A percentile compares a stretch with the other conserved stretches of the same genome.
phyloP scores from a whole-genome alignment of 2,329 filamentous ascomycete species.

The Microcyclosporella mali region DNA sequence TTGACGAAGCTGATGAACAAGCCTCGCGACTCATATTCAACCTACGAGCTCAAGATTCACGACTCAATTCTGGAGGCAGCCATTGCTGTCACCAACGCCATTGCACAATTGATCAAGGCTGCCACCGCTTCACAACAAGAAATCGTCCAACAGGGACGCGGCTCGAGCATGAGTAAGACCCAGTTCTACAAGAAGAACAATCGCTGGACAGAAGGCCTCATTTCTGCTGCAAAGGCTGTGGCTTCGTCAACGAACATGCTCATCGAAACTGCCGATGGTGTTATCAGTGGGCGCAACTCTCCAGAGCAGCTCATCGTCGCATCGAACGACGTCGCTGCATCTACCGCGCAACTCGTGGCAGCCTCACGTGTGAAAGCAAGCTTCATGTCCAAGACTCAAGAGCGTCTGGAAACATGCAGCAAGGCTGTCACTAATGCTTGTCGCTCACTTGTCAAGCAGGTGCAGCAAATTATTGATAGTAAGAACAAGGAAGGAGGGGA shows the following conservation, averaged over 20 bases:
- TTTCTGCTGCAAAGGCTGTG: constrained; percentile 94
- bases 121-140: constrained; percentile 90
- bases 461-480: constrained; percentile 89
- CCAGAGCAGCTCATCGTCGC: constrained; percentile 97
- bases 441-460: constrained; percentile 79
- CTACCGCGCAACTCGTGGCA: constrained; percentile 91
- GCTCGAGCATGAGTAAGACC: constrained; percentile 65
- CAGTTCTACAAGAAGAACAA: constrained; percentile 99
- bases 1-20: constrained; percentile 92
- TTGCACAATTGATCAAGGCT: constrained; percentile 89
- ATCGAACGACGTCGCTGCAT: constrained; percentile 92
- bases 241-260: constrained; percentile 88
- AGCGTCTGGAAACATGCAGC: constrained; percentile 80
- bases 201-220: constrained; percentile 95
- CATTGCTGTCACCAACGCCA: constrained; percentile 86
- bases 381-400: constrained; percentile 97
- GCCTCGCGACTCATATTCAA: constrained; percentile 89
- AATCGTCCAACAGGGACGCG: constrained; percentile 88
- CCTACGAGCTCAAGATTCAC: constrained; percentile 93
- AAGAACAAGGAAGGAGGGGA: constrained; percentile 72
- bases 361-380: constrained; percentile 93
- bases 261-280: constrained; percentile 96
- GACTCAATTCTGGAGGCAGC: constrained; percentile 92
- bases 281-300: constrained; percentile 83
- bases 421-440: constrained; percentile 91